Conservation (phyloP, 2,329 filamentous ascomycete genomes). For the Cordyceps cateniannulata region DNA sequence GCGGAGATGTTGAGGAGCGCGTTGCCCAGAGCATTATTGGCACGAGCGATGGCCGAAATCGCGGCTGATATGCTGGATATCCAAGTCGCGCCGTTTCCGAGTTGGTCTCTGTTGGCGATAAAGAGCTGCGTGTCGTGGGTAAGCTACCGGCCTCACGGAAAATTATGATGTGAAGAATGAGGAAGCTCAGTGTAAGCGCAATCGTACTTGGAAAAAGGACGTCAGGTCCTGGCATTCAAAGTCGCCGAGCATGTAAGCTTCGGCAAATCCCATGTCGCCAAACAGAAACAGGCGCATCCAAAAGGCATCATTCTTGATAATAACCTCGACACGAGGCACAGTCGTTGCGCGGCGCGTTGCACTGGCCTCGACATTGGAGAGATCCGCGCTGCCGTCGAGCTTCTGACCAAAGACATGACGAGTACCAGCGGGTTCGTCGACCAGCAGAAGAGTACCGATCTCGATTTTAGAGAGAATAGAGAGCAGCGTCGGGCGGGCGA, state of each 20-base stretch:
- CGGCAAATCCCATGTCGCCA: constrained; percentile 69
- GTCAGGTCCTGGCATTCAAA: constrained; percentile 61
- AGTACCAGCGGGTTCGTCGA: constrained; percentile 39
- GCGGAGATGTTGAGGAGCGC: constrained; percentile 61
- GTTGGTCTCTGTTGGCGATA: constrained; percentile 57
- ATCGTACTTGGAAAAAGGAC: constrained; percentile 58
- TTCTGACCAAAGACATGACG: constrained; percentile 40
- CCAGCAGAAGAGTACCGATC: constrained; percentile 40
- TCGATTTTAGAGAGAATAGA: constrained; percentile 41
- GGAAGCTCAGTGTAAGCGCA: neutral
- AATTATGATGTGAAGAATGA: neutral
- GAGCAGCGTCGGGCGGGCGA: constrained; percentile 40
- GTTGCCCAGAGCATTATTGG: constrained; percentile 51
- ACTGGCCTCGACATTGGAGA: constrained; percentile 29
- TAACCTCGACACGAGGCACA: constrained; percentile 44
- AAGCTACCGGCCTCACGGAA: neutral
- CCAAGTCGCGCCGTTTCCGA: constrained; percentile 58
- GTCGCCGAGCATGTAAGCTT: constrained; percentile 68
- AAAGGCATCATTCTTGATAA: constrained; percentile 59
- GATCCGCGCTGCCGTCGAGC: constrained; percentile 29
- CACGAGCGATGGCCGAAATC: constrained; percentile 50
- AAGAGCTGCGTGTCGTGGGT: constrained; percentile 46
- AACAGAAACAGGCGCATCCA: constrained; percentile 65
- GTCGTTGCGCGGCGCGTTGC: constrained; percentile 26
- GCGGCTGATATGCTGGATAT: constrained; percentile 53